Evolutionary conservation across 805 yeast genomes (phyloP).

Genomic region (Candida dajiaensis): DNA sequence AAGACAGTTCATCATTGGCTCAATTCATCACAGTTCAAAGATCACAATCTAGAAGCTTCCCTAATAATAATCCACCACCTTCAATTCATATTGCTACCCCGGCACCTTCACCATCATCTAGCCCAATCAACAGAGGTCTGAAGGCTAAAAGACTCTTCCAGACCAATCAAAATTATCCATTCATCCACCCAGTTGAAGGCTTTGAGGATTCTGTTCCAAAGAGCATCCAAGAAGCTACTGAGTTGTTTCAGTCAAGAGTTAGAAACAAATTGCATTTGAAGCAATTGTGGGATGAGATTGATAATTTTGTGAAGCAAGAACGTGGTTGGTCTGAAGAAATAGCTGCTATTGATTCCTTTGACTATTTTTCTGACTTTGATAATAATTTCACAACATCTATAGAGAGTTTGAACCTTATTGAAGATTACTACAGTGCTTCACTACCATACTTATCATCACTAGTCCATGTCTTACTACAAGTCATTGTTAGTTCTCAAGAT

Average conservation of each 20-base stretch:
- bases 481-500: slow-evolving; percentile 35
- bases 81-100: slow-evolving; percentile 78
- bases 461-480: slow-evolving; percentile 56
- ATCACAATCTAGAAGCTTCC: slow-evolving; percentile 38
- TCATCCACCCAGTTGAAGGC: slow-evolving; percentile 48
- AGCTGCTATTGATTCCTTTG: slow-evolving; percentile 8
- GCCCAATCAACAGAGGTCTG: slow-evolving; percentile 34
- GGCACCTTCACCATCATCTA: slow-evolving; percentile 72
- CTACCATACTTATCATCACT: slow-evolving; percentile 57
- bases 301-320: slow-evolving; percentile 66
- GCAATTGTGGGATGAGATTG: slow-evolving; percentile 70
- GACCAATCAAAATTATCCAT: slow-evolving; percentile 61
- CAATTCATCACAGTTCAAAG: slow-evolving; percentile 56
- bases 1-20: slow-evolving; percentile 48
- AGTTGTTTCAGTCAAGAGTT: slow-evolving; percentile 55
- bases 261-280: slow-evolving; percentile 60
- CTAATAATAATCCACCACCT: slow-evolving; percentile 42
- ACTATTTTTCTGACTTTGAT: slow-evolving; percentile 21
- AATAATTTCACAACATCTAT: slow-evolving; percentile 27
- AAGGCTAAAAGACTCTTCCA: slow-evolving; percentile 53
- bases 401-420: slow-evolving; percentile 47
- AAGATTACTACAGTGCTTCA: slow-evolving; percentile 46
- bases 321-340: slow-evolving; percentile 43
- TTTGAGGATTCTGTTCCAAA: slow-evolving; percentile 43
- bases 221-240: slow-evolving; percentile 76